phyloP scores from a whole-genome alignment of 768 basidiomycete species.

The Leccinum boreale region DNA sequence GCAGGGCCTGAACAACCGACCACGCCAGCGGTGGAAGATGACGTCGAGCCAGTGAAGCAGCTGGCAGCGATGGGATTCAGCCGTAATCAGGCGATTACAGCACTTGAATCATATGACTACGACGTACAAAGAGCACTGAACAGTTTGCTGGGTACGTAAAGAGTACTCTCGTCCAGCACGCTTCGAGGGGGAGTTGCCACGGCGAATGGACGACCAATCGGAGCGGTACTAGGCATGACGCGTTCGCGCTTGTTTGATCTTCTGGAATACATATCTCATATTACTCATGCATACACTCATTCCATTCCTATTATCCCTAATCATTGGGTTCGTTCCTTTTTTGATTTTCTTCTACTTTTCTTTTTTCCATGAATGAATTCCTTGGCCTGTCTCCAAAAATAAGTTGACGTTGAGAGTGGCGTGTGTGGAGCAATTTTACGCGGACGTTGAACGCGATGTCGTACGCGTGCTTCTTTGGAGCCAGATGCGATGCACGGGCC shows the following conservation, averaged over 20 bases:
- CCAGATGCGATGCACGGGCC: slow-evolving; percentile 1
- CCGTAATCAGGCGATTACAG: slow-evolving; percentile 73
- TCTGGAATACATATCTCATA: slow-evolving; percentile 22
- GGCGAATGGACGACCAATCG: not conserved
- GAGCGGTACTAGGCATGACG: not conserved
- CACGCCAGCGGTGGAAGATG: slow-evolving; percentile 63
- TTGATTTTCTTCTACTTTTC: slow-evolving; percentile 1
- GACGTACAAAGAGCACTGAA: slow-evolving; percentile 79
- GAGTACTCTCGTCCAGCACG: not conserved
- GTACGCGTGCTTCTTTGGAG: not conserved
- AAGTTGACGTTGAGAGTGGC: not conserved
- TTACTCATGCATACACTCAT: slow-evolving; percentile 25
- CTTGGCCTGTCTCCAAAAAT: slow-evolving; percentile 9
- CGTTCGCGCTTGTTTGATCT: slow-evolving; percentile 10
- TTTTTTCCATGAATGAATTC: slow-evolving; percentile 15
- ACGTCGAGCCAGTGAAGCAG: slow-evolving; percentile 74
- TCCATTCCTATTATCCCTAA: slow-evolving; percentile 13
- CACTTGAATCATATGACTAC: slow-evolving; percentile 82
- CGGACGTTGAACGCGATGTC: not conserved
- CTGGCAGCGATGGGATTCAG: slow-evolving; percentile 90
- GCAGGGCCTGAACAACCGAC: slow-evolving; percentile 44
- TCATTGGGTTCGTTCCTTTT: not conserved
- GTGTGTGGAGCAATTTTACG: not conserved
- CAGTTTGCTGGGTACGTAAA: slow-evolving; percentile 50
- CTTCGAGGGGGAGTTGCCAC: not conserved